Conservation (phyloP, 805 yeast genomes). For the Candida krabiensis region DNA sequence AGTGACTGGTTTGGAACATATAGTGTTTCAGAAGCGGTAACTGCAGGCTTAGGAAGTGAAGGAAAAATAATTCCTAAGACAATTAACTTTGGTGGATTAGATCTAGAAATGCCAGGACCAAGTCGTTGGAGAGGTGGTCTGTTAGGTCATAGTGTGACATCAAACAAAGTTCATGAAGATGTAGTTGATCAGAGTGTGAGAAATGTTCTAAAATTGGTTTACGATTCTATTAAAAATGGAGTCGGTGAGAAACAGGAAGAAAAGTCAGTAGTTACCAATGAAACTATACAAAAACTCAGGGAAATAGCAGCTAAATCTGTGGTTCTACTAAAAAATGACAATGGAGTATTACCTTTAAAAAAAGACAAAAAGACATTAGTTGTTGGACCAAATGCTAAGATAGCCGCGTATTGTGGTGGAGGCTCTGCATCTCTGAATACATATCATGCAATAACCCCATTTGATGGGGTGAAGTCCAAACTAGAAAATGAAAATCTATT, state of each 20-base stretch:
- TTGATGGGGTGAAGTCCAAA: conserved; percentile 12
- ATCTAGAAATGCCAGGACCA: conserved; percentile 67
- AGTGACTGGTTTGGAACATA: conserved; percentile 65
- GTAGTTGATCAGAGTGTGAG: too few species aligned
- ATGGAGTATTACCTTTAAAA: conserved; percentile 45
- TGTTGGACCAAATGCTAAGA: conserved; percentile 60
- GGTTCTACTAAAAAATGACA: conserved; percentile 56
- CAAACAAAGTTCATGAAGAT: conserved; percentile 44
- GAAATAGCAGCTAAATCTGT: conserved; percentile 53
- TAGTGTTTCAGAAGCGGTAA: conserved; percentile 44
- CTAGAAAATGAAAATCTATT: too few species aligned
- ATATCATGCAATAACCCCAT: conserved; percentile 10
- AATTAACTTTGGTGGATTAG: conserved; percentile 19
- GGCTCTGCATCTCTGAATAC: conserved; percentile 51
- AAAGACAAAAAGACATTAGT: conserved; percentile 44
- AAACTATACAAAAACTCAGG: too few species aligned
- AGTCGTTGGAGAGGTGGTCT: conserved; percentile 40
- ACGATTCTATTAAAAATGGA: too few species aligned
- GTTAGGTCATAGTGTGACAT: conserved; percentile 41
- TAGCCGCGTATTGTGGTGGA: conserved; percentile 53
- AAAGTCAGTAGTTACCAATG: too few species aligned
- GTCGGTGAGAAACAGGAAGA: too few species aligned
- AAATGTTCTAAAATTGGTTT: too few species aligned
- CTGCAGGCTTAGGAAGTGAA: conserved; percentile 43
- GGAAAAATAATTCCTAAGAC: neutral